Evolutionary conservation across 345 rosid genomes (phyloP), one percentile per base, ranked within the genome.

Genomic region (Mercurialis annua): DNA sequence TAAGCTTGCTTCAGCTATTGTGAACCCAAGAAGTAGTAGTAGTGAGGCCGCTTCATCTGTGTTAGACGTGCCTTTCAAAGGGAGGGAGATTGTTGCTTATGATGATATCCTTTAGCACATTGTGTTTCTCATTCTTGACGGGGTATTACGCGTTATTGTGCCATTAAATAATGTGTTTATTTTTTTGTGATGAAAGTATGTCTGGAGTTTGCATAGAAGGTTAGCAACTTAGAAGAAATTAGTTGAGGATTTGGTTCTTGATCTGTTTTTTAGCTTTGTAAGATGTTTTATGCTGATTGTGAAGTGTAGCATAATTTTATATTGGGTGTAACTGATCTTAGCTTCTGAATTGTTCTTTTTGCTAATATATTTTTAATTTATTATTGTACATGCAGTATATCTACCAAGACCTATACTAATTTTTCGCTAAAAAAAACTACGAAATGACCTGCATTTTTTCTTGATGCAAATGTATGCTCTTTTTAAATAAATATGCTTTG

Each of bases 1-100:
- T 71, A 90, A 83, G 81, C 85, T 88, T 56, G 90, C 96, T 9
- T 88, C 97, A 0, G 75, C 96, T 4, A 71, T 90, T 21, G 93
- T 92, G 34, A 83, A 83, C 65, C 85, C 92, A 3, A 83, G 73
- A 64, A 81, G 64, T 29, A 57, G 64, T 52, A 16, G 44, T 21
- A 51, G 11, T 40, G 68, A 33, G 17, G 31, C 30, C 31, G 31
- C 30, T 36, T 63, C 71, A 56, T 43, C 75, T n/a, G 61, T 66
- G 44, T 58, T 70, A 36, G 86, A 71, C 49, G 65, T 26, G 56
- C 83, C 85, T 50, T 78, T 83, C 66, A 79, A 75, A 81, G 85
- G 84, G 49, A 83, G 98, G 74, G 86, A 82, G 49, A 81, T 85
- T 5, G 71, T 92, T 51, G 91, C 91, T 33, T 92, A 92, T 66